phyloP scores from a whole-genome alignment of 352 stramenopile species.

The Phytopythium mirpurense region DNA sequence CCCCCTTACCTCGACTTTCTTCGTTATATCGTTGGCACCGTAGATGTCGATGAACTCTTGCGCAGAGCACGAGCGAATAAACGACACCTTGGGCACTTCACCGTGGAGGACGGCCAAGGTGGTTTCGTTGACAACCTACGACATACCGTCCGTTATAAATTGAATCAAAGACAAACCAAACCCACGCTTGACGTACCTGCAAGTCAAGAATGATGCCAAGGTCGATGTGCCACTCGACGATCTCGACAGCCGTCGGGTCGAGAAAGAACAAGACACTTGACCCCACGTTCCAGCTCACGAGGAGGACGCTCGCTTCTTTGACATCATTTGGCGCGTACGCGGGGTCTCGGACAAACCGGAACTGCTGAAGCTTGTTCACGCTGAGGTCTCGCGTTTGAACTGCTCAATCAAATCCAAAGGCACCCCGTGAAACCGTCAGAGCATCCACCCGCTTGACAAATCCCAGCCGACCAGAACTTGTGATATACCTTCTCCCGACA shows the following conservation, averaged over 20 bases:
- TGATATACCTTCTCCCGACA: constrained; percentile 54
- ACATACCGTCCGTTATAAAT: neutral
- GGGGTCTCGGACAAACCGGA: constrained; percentile 66
- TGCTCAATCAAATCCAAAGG: constrained; percentile 11
- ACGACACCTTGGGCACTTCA: constrained; percentile 66
- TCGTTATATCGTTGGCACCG: constrained; percentile 44
- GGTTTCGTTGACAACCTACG: constrained; percentile 61
- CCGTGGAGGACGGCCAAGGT: constrained; percentile 69
- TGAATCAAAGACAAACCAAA: too few relatives aligned
- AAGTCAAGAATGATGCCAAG: constrained; percentile 81
- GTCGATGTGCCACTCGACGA: constrained; percentile 86
- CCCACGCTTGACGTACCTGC: constrained; percentile 35
- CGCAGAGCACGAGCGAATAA: constrained; percentile 65
- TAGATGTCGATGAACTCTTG: constrained; percentile 76
- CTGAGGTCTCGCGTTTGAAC: constrained; percentile 71
- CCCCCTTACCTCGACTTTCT: constrained; percentile 65
- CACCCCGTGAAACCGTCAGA: neutral
- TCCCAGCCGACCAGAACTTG: too few relatives aligned
- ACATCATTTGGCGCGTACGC: constrained; percentile 38
- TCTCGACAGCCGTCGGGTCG: constrained; percentile 76
- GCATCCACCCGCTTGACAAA: too few relatives aligned
- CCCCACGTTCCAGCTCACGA: constrained; percentile 80
- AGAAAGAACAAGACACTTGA: constrained; percentile 82
- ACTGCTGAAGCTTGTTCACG: constrained; percentile 74
- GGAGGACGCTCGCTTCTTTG: constrained; percentile 36